Evolutionary conservation across 73 alveolate species (phyloP).

Genomic region (Paramecium primaurelia): DNA sequence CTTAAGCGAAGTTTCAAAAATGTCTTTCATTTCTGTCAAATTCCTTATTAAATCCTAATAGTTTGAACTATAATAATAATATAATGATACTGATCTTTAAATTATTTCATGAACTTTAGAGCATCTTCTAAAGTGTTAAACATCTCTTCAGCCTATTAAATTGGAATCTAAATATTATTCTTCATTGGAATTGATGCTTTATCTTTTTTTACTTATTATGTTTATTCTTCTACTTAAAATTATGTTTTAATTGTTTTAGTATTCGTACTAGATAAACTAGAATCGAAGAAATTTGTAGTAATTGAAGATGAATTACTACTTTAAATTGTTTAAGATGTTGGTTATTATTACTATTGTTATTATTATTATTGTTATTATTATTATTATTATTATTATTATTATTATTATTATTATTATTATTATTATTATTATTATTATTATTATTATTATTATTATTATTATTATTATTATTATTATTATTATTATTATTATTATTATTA

Average conservation of each 20-base stretch:
- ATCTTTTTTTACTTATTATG: not conserved
- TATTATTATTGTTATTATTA: not conserved
- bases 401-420: not conserved
- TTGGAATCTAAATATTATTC: not conserved
- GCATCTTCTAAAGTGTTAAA: not conserved
- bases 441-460: not conserved
- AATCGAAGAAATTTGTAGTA: not conserved
- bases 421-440: not conserved
- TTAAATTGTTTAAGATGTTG: not conserved
- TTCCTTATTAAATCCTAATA: not conserved
- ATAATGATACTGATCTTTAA: not conserved
- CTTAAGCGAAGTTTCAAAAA: not conserved
- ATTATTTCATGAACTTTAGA: not conserved
- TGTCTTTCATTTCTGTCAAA: not conserved
- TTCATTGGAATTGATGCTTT: not conserved
- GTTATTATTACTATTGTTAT: not conserved
- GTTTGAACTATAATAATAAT: not conserved
- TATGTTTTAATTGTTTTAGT: not conserved
- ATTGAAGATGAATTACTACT: not conserved
- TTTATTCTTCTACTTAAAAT: slow-evolving; percentile 6
- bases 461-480: not conserved
- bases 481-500: not conserved
- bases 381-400: not conserved
- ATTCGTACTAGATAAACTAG: not conserved
- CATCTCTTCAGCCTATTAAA: slow-evolving; percentile 7